Conservation (phyloP, 164 flowering plant genomes). For the Berberis thunbergii region DNA sequence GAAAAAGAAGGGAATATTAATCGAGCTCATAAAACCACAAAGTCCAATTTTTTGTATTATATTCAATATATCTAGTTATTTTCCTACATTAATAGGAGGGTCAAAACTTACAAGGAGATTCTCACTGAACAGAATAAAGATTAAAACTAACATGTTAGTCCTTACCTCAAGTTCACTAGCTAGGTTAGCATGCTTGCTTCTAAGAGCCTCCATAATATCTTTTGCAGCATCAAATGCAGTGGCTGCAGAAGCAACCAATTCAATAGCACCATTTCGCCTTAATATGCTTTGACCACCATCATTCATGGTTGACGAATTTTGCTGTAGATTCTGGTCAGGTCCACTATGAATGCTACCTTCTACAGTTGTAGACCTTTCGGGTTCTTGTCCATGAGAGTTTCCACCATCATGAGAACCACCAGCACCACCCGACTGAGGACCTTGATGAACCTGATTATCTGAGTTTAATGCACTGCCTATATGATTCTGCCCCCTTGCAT, state of each 20-base stretch:
- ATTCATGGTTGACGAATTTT: slow-evolving; percentile 37
- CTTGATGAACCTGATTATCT: slow-evolving; percentile 64
- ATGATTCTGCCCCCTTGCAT: slow-evolving; percentile 44
- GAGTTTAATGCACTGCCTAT: slow-evolving; percentile 30
- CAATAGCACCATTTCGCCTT: slow-evolving; percentile 60
- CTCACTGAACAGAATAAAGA: no score
- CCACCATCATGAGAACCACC: slow-evolving; percentile 74
- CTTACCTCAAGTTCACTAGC: slow-evolving; percentile 97
- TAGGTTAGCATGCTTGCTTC: slow-evolving; percentile 92
- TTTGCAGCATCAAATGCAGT: slow-evolving; percentile 98
- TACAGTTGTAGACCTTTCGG: slow-evolving; percentile 52
- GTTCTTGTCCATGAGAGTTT: slow-evolving; percentile 70
- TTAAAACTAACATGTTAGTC: not conserved
- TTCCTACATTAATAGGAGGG: no score
- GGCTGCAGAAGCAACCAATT: slow-evolving; percentile 69
- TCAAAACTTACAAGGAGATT: no score
- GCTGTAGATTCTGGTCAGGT: slow-evolving; percentile 63
- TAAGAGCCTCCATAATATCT: slow-evolving; percentile 92
- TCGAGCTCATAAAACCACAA: no score
- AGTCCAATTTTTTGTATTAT: no score
- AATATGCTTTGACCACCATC: slow-evolving; percentile 61
- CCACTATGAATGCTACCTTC: slow-evolving; percentile 49
- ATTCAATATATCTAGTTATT: no score
- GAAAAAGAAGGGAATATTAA: no score
- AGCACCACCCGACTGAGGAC: slow-evolving; percentile 28